Evolutionary conservation across 2,329 filamentous ascomycete species (phyloP).

Genomic region (Nemania serpens): DNA sequence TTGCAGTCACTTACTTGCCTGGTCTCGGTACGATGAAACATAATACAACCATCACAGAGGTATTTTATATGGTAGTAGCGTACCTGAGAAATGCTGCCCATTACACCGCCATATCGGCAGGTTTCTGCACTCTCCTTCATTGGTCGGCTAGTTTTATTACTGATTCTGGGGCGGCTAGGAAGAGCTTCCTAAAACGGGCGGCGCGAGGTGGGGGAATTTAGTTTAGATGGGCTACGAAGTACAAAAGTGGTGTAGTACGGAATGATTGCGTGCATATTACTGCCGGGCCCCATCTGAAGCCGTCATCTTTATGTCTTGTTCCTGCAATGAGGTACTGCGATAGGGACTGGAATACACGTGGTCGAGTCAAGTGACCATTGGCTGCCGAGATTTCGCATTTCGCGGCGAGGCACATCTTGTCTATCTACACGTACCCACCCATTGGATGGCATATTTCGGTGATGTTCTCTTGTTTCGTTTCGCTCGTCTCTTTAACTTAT

Average conservation of each 20-base stretch:
- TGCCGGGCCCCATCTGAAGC: constrained; percentile 19
- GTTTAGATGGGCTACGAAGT: neutral
- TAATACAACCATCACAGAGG: too few species aligned
- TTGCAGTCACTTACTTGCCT: too few species aligned
- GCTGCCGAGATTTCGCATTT: neutral
- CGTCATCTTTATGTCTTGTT: constrained; percentile 4
- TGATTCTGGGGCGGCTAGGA: constrained; percentile 14
- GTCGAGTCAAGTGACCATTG: constrained; percentile 9
- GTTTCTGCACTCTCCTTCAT: neutral
- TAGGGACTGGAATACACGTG: constrained; percentile 13
- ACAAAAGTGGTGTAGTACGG: neutral
- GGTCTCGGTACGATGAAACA: too few species aligned
- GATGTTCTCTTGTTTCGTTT: neutral
- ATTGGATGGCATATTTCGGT: neutral
- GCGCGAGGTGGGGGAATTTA: neutral
- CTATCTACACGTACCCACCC: too few species aligned
- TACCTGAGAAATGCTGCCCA: neutral
- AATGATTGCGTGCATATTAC: constrained; percentile 29
- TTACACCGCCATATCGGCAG: constrained; percentile 27
- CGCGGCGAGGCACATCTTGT: too few species aligned
- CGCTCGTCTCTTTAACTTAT: neutral
- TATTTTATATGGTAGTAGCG: too few species aligned
- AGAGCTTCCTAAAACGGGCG: constrained; percentile 25
- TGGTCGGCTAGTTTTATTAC: constrained; percentile 23
- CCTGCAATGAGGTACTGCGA: too few species aligned